Percentiles rank a stretch among this genome's conserved stretches.
Evolutionary conservation across 139 green algal genomes (phyloP).

Genomic region (Asterochloris sp.): DNA sequence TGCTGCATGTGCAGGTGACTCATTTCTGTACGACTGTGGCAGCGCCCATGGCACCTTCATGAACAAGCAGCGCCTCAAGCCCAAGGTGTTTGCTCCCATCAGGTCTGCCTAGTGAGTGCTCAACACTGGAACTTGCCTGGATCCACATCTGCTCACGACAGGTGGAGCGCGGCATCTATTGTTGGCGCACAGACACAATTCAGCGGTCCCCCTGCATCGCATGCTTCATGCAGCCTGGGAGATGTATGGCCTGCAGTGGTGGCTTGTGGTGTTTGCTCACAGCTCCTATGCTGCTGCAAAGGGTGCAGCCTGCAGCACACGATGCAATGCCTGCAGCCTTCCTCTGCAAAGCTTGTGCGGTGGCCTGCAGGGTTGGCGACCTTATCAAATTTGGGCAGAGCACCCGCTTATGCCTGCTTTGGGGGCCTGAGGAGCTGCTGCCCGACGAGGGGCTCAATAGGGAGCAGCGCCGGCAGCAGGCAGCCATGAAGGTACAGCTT

Average conservation of each 20-base stretch:
- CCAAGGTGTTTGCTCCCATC: conserved; percentile 50
- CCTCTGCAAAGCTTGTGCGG: background rate
- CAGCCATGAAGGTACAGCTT: conserved; percentile 39
- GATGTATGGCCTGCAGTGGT: too few species aligned
- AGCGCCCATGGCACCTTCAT: conserved; percentile 88
- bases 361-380: conserved; percentile 68
- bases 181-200: too few species aligned
- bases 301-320: too few species aligned
- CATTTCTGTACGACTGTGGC: conserved; percentile 81
- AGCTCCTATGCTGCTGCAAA: too few species aligned
- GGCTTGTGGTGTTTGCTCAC: too few species aligned
- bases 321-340: too few species aligned
- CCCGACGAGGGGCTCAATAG: conserved; percentile 73
- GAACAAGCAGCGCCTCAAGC: conserved; percentile 79
- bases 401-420: conserved; percentile 76
- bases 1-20: conserved; percentile 21
- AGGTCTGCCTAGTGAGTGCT: conserved; percentile 24
- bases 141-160: background rate
- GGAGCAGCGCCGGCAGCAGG: conserved; percentile 40
- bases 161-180: background rate
- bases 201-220: too few species aligned
- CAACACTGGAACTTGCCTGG: background rate
- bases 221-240: too few species aligned
- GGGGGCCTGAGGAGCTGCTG: conserved; percentile 81
- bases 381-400: conserved; percentile 82